These are phyloP conservation scores for Hippophae tibetana DNA, from an alignment of 306 rosid species.

Conservation along the genomic window DNA sequence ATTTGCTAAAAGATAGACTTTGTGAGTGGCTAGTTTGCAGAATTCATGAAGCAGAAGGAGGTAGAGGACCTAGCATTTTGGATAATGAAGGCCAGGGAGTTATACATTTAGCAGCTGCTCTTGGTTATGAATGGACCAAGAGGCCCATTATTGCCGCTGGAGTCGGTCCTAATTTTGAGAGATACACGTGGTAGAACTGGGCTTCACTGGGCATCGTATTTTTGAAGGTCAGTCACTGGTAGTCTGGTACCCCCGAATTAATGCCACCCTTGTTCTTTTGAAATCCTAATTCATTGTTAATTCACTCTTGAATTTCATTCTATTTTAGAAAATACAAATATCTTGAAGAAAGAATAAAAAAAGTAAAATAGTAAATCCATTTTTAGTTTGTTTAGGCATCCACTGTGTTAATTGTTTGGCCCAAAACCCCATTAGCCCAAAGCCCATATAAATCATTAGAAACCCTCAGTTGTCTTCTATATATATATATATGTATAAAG, in stretches of 20 bases:
- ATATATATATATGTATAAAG: too few relatives aligned
- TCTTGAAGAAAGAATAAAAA: too few relatives aligned
- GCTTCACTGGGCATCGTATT: slow-evolving; percentile 79
- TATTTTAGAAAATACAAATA: too few relatives aligned
- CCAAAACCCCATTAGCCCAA: too few relatives aligned
- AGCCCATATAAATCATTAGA: too few relatives aligned
- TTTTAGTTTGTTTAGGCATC: too few relatives aligned
- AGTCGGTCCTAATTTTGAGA: slow-evolving; percentile 54
- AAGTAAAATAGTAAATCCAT: too few relatives aligned
- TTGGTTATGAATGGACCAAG: slow-evolving; percentile 67
- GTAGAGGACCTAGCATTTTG: slow-evolving; percentile 38
- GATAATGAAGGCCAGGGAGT: slow-evolving; percentile 60
- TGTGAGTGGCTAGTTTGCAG: slow-evolving; percentile 52
- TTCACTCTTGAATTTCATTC: too few relatives aligned
- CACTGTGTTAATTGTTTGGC: too few relatives aligned
- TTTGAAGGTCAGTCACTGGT: slow-evolving; percentile 50
- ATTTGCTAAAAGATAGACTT: slow-evolving; percentile 50
- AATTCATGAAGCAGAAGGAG: slow-evolving; percentile 48
- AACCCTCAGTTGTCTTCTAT: too few relatives aligned
- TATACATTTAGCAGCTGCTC: slow-evolving; percentile 65
- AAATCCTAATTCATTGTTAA: too few relatives aligned
- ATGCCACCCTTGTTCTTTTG: too few relatives aligned
- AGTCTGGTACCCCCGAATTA: slow-evolving; percentile 13
- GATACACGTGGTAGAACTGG: slow-evolving; percentile 61
- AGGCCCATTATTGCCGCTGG: slow-evolving; percentile 44